Conservation (phyloP, 2,329 filamentous ascomycete genomes). For the Coniochaeta sp. region DNA sequence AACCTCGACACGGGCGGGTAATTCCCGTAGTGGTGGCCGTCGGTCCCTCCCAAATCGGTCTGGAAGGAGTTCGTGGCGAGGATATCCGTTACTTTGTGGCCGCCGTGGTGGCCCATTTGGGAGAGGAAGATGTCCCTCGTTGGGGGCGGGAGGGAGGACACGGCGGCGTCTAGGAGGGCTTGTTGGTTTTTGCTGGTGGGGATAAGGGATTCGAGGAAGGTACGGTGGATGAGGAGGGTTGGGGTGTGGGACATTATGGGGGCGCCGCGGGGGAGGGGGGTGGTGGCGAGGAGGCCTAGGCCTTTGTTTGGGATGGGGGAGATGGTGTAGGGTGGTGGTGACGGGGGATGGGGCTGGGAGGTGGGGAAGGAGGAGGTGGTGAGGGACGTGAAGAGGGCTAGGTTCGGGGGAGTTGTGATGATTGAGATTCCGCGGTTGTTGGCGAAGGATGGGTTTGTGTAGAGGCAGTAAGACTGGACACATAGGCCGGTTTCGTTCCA, state of each 20-base stretch:
- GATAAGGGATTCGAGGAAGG: slow-evolving; percentile 1
- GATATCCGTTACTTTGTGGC: slow-evolving; percentile 17
- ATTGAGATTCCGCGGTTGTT: neutral
- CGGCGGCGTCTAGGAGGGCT: slow-evolving; percentile 18
- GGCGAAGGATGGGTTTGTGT: neutral
- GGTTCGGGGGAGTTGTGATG: neutral
- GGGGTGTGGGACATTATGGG: slow-evolving; percentile 20
- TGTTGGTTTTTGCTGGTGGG: slow-evolving; percentile 8
- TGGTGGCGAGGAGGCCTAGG: slow-evolving; percentile 22
- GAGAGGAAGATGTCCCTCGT: slow-evolving; percentile 16
- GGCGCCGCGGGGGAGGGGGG: slow-evolving; percentile 22
- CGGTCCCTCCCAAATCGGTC: slow-evolving; percentile 16
- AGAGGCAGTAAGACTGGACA: neutral
- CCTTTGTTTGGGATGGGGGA: slow-evolving; percentile 21
- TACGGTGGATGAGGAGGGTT: slow-evolving; percentile 19
- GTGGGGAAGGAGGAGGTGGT: neutral
- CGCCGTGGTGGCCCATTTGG: slow-evolving; percentile 2
- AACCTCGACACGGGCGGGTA: slow-evolving; percentile 24
- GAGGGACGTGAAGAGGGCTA: neutral
- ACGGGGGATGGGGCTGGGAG: slow-evolving; percentile 7
- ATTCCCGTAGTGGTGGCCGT: slow-evolving; percentile 20
- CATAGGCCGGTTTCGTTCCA: neutral
- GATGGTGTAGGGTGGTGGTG: neutral
- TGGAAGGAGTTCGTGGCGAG: slow-evolving; percentile 20
- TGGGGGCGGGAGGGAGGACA: slow-evolving; percentile 15